Conservation (phyloP, 768 basidiomycete species). For the Suillus hirtellus region DNA sequence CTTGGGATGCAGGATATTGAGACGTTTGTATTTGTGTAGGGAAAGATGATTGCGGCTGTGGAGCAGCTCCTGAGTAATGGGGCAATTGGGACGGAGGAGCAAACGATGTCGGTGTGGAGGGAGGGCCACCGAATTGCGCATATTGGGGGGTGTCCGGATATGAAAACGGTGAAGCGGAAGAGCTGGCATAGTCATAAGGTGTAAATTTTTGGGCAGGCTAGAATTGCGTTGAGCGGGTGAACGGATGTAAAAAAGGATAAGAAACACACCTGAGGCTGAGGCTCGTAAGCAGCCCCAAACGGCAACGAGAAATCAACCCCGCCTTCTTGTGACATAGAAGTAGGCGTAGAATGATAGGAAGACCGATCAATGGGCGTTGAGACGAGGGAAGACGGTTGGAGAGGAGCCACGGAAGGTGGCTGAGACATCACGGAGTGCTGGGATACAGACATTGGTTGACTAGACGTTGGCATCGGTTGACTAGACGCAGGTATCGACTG, state of each 20-base stretch:
- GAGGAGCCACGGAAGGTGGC: background rate
- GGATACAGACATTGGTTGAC: slow-evolving; percentile 5
- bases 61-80: background rate
- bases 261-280: slow-evolving; percentile 12
- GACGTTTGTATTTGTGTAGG: background rate
- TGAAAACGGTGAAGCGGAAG: slow-evolving; percentile 1
- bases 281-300: slow-evolving; percentile 23
- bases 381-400: slow-evolving; percentile 6
- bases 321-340: slow-evolving; percentile 12
- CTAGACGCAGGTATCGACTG: slow-evolving; percentile 12
- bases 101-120: slow-evolving; percentile 2
- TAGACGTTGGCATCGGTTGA: slow-evolving; percentile 13
- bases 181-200: slow-evolving; percentile 1
- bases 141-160: slow-evolving; percentile 5
- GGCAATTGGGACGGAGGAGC: slow-evolving; percentile 1
- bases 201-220: background rate
- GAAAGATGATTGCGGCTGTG: background rate
- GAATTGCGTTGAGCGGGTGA: background rate
- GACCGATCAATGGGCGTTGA: slow-evolving; percentile 9
- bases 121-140: background rate
- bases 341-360: slow-evolving; percentile 4
- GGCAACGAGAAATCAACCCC: slow-evolving; percentile 27
- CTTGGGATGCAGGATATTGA: background rate
- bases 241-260: background rate
- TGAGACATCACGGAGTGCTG: background rate